phyloP scores from a whole-genome alignment of 345 rosid genomes.

The Aquilaria yunnanensis region DNA sequence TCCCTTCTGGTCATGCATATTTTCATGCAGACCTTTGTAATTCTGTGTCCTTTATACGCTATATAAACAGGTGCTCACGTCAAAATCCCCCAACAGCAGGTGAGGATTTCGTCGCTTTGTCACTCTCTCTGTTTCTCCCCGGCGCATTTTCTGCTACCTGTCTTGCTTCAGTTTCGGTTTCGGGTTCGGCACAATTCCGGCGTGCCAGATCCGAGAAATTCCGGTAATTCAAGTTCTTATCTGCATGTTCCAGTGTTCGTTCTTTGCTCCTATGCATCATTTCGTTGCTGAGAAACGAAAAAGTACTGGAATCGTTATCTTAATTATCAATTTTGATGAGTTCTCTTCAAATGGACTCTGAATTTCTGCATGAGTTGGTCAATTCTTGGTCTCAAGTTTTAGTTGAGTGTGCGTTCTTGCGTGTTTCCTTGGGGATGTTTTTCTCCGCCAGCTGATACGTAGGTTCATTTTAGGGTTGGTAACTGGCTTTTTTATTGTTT shows the following conservation, averaged over 20 bases:
- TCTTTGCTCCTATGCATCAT: not conserved
- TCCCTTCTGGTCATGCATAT: not conserved
- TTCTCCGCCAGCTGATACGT: not conserved
- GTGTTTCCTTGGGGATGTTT: slow-evolving; percentile 1
- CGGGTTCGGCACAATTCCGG: slow-evolving; percentile 1
- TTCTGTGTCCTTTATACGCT: not conserved
- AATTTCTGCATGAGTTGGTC: not conserved
- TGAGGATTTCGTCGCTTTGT: slow-evolving; percentile 1
- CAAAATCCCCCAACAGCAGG: not conserved
- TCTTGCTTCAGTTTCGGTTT: slow-evolving; percentile 14
- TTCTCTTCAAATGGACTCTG: slow-evolving; percentile 2
- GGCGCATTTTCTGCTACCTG: not conserved
- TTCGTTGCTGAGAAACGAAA: not conserved
- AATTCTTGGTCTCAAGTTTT: not conserved
- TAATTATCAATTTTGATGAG: slow-evolving; percentile 1
- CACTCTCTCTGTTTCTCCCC: not conserved
- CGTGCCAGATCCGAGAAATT: slow-evolving; percentile 18
- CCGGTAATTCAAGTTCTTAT: slow-evolving; percentile 13
- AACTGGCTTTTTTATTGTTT: not conserved
- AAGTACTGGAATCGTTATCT: slow-evolving; percentile 2
- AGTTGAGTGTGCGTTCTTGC: not conserved
- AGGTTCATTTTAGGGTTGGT: slow-evolving; percentile 15
- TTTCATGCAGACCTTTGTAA: slow-evolving; percentile 3
- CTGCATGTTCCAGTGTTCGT: not conserved
- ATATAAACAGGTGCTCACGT: slow-evolving; percentile 7